Evolutionary conservation across 2,329 filamentous ascomycete species (phyloP), one percentile per base, ranked within the genome.

Genomic region (Ophiostoma ulmi): DNA sequence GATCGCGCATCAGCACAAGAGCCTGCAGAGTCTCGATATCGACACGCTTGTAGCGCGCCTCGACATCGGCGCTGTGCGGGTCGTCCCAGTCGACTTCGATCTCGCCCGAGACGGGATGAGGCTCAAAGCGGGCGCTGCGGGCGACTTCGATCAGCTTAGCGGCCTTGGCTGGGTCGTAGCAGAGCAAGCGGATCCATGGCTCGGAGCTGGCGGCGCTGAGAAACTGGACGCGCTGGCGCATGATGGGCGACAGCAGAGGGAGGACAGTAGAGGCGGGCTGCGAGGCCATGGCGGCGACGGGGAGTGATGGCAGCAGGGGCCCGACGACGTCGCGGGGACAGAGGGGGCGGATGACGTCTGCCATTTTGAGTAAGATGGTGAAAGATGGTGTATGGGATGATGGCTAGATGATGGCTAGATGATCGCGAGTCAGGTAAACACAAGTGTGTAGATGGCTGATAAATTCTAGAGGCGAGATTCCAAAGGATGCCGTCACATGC

Each of bases 71-170:
- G 31, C 38, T 66, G 48, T 26, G 44, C 52, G 22, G 39, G 20
- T 36, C 20, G 63, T 88, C 85, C 83, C 86, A 87, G 78, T 91
- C 88, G 26, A 94, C 80, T 80, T 94, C 91, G 70, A 94, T 86
- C 78, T 94, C 91, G 70, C 91, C 91, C 2, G 90, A 93, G 5
- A 90, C 87, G 3, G 92, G 92, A 76, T 95, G 92, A n/a, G 91
- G 90, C 78, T 94, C 90, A 41, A 94, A 82, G 65, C 84, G 81
- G 69, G 91, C 86, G 70, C 85, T 84, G 74, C 85, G 84, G 41
- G 88, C 87, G 17, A 90, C 81, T 71, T 86, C 82, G n/a, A 85
- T 82, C 22, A 94, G 83, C 74, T 83, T 85, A 63, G 86, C 81
- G 3, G 83, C 82, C 73, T 85, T 84, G 73, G 84, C 79, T 8